Evolutionary conservation across 129 eudicot species (phyloP).

Genomic region (Lactuca saligna): DNA sequence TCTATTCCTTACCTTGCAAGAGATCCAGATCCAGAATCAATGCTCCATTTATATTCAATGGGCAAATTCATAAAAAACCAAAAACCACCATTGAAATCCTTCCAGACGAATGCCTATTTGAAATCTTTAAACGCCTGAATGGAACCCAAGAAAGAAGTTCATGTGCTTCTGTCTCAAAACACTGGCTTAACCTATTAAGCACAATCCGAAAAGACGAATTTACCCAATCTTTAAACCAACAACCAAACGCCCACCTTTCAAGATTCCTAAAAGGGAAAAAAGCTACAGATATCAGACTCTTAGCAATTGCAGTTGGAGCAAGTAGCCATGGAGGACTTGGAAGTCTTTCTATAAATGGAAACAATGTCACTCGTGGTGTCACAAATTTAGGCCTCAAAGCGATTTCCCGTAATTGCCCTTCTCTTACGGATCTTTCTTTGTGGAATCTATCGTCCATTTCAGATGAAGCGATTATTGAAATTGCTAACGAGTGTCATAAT

Average conservation of each 20-base stretch:
- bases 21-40: slow-evolving; percentile 59
- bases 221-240: slow-evolving; percentile 12
- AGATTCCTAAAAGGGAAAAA: slow-evolving; percentile 71
- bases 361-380: slow-evolving; percentile 47
- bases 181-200: slow-evolving; percentile 77
- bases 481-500: slow-evolving; percentile 57
- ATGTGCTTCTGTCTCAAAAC: slow-evolving; percentile 79
- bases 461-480: slow-evolving; percentile 70
- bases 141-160: slow-evolving; percentile 67
- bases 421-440: slow-evolving; percentile 58
- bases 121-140: slow-evolving; percentile 57
- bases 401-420: slow-evolving; percentile 72
- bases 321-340: slow-evolving; percentile 73
- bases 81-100: slow-evolving; percentile 62
- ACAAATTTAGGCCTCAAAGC: slow-evolving; percentile 72
- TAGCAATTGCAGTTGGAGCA: slow-evolving; percentile 82
- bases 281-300: slow-evolving; percentile 82
- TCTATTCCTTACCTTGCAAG: slow-evolving; percentile 58
- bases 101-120: slow-evolving; percentile 84
- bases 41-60: slow-evolving; percentile 49
- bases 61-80: slow-evolving; percentile 30
- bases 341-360: slow-evolving; percentile 71
- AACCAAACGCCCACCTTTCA: slow-evolving; percentile 49
- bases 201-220: slow-evolving; percentile 51
- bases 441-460: slow-evolving; percentile 63